phyloP scores from a whole-genome alignment of 805 yeast species.

The Ogataea philodendri region DNA sequence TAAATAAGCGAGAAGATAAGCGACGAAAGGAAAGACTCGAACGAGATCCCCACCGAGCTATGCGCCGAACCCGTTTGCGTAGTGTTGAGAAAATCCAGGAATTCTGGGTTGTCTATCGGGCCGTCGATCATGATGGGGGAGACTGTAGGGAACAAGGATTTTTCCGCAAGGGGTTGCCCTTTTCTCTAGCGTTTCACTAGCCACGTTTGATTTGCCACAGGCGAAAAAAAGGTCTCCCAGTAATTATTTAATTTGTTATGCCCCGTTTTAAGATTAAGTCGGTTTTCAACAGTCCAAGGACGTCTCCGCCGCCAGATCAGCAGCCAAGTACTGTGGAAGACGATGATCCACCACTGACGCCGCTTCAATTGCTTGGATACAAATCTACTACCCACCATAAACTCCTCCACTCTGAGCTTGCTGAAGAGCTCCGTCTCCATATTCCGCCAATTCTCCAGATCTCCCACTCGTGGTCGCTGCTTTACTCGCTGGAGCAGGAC shows the following conservation, averaged over 20 bases:
- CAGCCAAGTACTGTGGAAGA: slow-evolving; percentile 10
- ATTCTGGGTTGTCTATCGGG: slow-evolving; percentile 13
- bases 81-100: slow-evolving; percentile 24
- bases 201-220: slow-evolving; percentile 12
- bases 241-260: slow-evolving; percentile 10
- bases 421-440: slow-evolving; percentile 68
- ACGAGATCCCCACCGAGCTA: slow-evolving; percentile 49
- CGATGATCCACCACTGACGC: slow-evolving; percentile 48
- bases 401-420: slow-evolving; percentile 56
- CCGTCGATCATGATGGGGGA: slow-evolving; percentile 5
- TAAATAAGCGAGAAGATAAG: slow-evolving; percentile 51
- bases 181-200: slow-evolving; percentile 10
- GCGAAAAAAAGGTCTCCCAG: neutral
- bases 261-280: slow-evolving; percentile 20
- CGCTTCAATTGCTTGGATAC: slow-evolving; percentile 62
- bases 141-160: slow-evolving; percentile 1
- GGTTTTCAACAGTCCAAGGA: slow-evolving; percentile 16
- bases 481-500: slow-evolving; percentile 86
- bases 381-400: slow-evolving; percentile 52
- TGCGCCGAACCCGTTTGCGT: slow-evolving; percentile 25
- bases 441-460: slow-evolving; percentile 80
- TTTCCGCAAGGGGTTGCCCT: too few relatives aligned
- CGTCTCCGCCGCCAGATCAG: slow-evolving; percentile 15
- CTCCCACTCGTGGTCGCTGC: slow-evolving; percentile 69
- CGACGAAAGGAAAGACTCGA: slow-evolving; percentile 55